A percentile compares a stretch with the other conserved stretches of the same genome.
Conservation (phyloP, 2,329 filamentous ascomycete species). For the Stromatinia cepivora region DNA sequence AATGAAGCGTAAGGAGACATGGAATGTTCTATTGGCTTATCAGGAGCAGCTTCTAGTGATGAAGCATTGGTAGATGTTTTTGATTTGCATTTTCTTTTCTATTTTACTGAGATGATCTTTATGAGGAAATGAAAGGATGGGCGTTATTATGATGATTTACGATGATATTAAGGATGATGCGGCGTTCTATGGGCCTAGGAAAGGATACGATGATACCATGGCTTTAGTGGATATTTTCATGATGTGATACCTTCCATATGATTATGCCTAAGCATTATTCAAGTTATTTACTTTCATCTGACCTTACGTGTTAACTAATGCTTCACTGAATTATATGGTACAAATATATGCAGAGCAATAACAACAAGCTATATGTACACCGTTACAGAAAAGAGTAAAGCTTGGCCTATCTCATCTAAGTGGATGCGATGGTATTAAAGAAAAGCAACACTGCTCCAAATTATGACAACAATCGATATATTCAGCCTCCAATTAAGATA, state of each 20-base stretch:
- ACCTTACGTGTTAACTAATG: neutral
- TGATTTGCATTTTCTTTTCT: neutral
- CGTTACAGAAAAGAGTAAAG: neutral
- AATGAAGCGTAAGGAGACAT: slow-evolving; percentile 81
- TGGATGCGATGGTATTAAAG: neutral
- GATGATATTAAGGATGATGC: neutral
- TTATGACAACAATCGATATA: neutral
- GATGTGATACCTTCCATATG: slow-evolving; percentile 7
- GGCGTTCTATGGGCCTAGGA: neutral
- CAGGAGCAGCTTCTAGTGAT: slow-evolving; percentile 67
- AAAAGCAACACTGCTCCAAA: neutral
- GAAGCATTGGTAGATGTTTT: slow-evolving; percentile 63
- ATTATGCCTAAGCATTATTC: neutral
- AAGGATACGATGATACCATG: slow-evolving; percentile 13
- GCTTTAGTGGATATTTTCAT: slow-evolving; percentile 4
- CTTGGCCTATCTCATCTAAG: neutral
- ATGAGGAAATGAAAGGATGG: neutral
- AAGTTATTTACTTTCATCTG: neutral
- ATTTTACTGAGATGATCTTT: neutral
- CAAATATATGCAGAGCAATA: neutral
- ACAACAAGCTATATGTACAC: neutral
- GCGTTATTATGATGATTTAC: neutral
- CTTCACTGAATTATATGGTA: neutral
- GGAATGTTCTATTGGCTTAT: slow-evolving; percentile 64
- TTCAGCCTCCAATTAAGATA: too few relatives aligned